These are phyloP conservation scores for Exsudoporus frostii DNA, from an alignment of 768 basidiomycete species.

Conservation along the genomic window DNA sequence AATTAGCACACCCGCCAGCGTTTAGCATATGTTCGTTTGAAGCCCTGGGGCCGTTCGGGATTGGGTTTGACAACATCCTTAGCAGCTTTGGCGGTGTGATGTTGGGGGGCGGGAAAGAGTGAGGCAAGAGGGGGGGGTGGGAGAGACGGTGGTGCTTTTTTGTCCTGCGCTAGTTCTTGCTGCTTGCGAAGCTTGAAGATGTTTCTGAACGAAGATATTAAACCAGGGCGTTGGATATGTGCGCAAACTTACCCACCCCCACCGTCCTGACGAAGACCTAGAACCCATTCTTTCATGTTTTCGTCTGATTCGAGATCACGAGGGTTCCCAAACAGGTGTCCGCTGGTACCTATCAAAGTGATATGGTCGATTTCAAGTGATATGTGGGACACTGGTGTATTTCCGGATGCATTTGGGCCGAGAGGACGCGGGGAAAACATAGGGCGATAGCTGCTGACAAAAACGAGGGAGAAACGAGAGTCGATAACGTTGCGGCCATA, in stretches of 20 bases:
- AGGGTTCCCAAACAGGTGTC: constrained; percentile 49
- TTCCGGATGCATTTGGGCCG: constrained; percentile 30
- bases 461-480: constrained; percentile 44
- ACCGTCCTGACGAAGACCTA: constrained; percentile 53
- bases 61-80: constrained; percentile 6
- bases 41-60: constrained; percentile 5
- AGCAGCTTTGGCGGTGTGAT: not conserved
- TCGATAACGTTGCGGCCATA: constrained; percentile 40
- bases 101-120: not conserved
- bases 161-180: constrained; percentile 15
- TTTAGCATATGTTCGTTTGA: constrained; percentile 20
- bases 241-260: constrained; percentile 54
- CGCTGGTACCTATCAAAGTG: constrained; percentile 39
- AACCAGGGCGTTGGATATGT: not conserved
- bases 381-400: constrained; percentile 43
- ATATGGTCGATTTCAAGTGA: constrained; percentile 53
- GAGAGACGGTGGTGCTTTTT: constrained; percentile 3
- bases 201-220: constrained; percentile 32
- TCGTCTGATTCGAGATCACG: constrained; percentile 40
- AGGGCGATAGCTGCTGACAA: constrained; percentile 48
- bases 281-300: constrained; percentile 48
- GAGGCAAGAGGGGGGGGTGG: constrained; percentile 6
- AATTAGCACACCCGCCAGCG: constrained; percentile 24
- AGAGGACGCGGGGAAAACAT: constrained; percentile 53
- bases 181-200: constrained; percentile 46